phyloP scores from a whole-genome alignment of 371 early-diverging fungal species.

The Zopfochytrium polystomum region DNA sequence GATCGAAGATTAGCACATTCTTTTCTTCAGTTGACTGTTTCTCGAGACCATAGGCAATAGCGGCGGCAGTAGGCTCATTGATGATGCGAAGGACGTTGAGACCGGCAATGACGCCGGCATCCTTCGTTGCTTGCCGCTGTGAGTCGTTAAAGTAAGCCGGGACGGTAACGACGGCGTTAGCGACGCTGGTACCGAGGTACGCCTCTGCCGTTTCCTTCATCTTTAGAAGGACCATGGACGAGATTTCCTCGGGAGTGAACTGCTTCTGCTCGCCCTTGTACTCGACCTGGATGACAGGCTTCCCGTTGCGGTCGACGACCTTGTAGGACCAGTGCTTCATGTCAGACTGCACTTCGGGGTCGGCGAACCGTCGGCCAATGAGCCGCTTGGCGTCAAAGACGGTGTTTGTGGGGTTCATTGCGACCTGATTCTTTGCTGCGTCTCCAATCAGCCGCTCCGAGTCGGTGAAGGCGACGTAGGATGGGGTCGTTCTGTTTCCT shows the following conservation, averaged over 20 bases:
- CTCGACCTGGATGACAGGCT: conserved; percentile 73
- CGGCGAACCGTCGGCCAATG: conserved; percentile 89
- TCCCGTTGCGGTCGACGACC: conserved; percentile 60
- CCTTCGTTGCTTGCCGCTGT: conserved; percentile 98
- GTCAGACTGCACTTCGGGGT: conserved; percentile 84
- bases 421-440: conserved; percentile 9
- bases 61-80: conserved; percentile 98
- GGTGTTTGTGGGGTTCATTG: conserved; percentile 63
- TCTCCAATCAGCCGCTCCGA: conserved; percentile 19
- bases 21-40: conserved; percentile 53
- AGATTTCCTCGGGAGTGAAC: conserved; percentile 92
- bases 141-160: conserved; percentile 97
- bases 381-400: conserved; percentile 96
- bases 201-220: conserved; percentile 92
- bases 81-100: conserved; percentile 95
- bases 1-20: conserved; percentile 77
- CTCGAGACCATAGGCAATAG: conserved; percentile 95
- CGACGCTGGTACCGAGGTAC: conserved; percentile 82
- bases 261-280: conserved; percentile 60
- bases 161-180: conserved; percentile 89
- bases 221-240: conserved; percentile 87
- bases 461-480: conserved; percentile 89
- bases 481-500: conserved; percentile 91
- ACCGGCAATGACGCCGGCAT: conserved; percentile 92
- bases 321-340: conserved; percentile 91